A percentile compares a stretch with the other conserved stretches of the same genome.
These are phyloP conservation scores for Volvox carteri DNA, from an alignment of 163 green algal species.

Conservation along the genomic window DNA sequence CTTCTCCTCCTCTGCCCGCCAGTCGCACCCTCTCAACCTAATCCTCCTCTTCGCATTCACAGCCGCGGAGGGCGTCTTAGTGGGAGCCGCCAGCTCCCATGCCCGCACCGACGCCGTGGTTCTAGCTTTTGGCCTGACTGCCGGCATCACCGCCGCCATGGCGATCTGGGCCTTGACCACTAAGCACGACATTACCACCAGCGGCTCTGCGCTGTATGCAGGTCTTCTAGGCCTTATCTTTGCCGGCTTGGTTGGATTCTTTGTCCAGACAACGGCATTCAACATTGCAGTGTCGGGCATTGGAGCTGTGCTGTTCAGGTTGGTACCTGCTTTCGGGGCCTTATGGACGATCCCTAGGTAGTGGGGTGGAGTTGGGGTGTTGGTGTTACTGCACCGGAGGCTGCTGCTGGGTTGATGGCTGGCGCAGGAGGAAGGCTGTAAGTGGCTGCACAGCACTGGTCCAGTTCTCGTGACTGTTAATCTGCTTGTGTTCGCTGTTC, in stretches of 20 bases:
- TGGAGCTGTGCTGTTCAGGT: constrained; percentile 62
- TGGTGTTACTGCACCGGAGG: too few species aligned
- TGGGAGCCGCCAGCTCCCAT: constrained; percentile 52
- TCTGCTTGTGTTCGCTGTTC: too few species aligned
- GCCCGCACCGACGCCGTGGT: constrained; percentile 56
- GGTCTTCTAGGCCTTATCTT: constrained; percentile 55
- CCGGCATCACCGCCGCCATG: constrained; percentile 56
- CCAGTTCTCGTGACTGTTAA: too few species aligned
- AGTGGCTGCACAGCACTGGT: too few species aligned
- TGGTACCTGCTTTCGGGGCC: too few species aligned
- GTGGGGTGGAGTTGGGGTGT: too few species aligned
- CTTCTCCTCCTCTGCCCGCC: constrained; percentile 60
- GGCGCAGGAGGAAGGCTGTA: too few species aligned
- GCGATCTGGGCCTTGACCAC: constrained; percentile 48
- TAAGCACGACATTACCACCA: constrained; percentile 55
- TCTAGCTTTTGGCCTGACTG: constrained; percentile 48
- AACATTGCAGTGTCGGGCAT: constrained; percentile 31
- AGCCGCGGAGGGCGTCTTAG: constrained; percentile 61
- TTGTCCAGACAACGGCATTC: constrained; percentile 46
- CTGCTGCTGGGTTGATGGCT: too few species aligned
- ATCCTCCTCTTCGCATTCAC: constrained; percentile 74
- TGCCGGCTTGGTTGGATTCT: constrained; percentile 45
- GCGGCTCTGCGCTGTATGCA: constrained; percentile 38
- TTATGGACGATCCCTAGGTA: too few species aligned
- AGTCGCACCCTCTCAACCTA: constrained; percentile 71